Conservation (phyloP, 2,329 filamentous ascomycete species). For the Thelonectria olida region DNA sequence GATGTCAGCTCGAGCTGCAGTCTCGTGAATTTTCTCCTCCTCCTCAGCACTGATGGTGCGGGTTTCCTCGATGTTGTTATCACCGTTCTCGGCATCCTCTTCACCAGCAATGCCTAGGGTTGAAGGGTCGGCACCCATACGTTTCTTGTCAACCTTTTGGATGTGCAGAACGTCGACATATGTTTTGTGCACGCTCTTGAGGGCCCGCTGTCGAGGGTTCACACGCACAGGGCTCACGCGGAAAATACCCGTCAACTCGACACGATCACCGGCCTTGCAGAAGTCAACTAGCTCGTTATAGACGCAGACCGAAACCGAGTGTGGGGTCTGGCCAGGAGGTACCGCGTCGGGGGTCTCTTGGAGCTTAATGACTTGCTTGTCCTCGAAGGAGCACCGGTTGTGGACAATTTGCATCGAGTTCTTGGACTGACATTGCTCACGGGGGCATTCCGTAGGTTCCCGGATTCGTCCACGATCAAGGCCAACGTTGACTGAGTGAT, state of each 20-base stretch:
- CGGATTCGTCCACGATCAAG: slow-evolving; percentile 96
- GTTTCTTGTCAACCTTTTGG: slow-evolving; percentile 95
- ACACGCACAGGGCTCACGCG: slow-evolving; percentile 92
- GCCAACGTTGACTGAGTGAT: slow-evolving; percentile 88
- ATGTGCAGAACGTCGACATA: slow-evolving; percentile 96
- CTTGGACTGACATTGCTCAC: slow-evolving; percentile 79
- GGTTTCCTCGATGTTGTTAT: slow-evolving; percentile 82
- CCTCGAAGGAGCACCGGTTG: slow-evolving; percentile 92
- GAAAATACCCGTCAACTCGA: slow-evolving; percentile 97
- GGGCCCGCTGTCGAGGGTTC: slow-evolving; percentile 89
- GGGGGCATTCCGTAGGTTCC: slow-evolving; percentile 90
- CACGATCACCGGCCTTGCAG: slow-evolving; percentile 96
- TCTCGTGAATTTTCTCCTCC: slow-evolving; percentile 86
- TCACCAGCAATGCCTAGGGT: slow-evolving; percentile 86
- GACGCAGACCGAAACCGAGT: slow-evolving; percentile 94
- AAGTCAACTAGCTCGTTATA: slow-evolving; percentile 98
- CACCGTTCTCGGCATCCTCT: slow-evolving; percentile 68
- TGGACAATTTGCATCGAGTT: slow-evolving; percentile 99
- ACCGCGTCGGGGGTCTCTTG: slow-evolving; percentile 97
- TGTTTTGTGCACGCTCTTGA: slow-evolving; percentile 98
- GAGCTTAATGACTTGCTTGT: slow-evolving; percentile 98
- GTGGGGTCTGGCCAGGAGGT: slow-evolving; percentile 94
- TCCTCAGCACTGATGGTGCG: slow-evolving; percentile 87
- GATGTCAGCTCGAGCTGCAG: slow-evolving; percentile 82
- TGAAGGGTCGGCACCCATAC: slow-evolving; percentile 88